Conservation (phyloP, 257 asterid species). For the Eucommia ulmoides region DNA sequence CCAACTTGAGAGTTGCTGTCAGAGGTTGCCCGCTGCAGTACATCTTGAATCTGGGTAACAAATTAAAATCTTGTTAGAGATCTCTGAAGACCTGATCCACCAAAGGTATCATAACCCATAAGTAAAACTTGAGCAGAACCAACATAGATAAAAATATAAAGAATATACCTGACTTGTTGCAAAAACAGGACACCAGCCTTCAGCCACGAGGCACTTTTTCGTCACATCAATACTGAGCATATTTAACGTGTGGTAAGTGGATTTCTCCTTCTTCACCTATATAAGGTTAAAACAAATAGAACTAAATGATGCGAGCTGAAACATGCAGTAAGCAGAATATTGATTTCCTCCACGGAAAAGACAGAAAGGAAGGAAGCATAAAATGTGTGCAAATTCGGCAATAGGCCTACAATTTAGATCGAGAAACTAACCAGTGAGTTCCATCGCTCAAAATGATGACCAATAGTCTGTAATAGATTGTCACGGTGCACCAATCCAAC, state of each 20-base stretch:
- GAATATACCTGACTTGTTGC: constrained; percentile 38
- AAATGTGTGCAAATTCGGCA: no score
- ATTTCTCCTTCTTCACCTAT: constrained; percentile 48
- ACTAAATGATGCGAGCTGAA: constrained; percentile 4
- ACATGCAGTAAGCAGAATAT: background rate
- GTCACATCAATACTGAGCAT: constrained; percentile 57
- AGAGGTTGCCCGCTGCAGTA: constrained; percentile 31
- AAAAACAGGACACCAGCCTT: constrained; percentile 68
- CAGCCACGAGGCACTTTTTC: constrained; percentile 54
- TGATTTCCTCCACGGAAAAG: background rate
- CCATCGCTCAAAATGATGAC: constrained; percentile 46
- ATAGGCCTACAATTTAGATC: background rate
- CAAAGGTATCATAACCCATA: no score
- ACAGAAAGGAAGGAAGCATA: background rate
- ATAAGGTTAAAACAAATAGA: constrained; percentile 7
- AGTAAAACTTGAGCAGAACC: no score
- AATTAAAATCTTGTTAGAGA: constrained; percentile 5
- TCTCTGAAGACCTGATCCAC: background rate
- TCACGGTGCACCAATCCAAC: constrained; percentile 31
- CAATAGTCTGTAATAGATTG: constrained; percentile 34
- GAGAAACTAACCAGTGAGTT: constrained; percentile 35
- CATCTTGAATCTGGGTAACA: constrained; percentile 33
- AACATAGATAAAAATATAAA: background rate
- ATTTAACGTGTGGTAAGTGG: constrained; percentile 39
- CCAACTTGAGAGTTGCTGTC: constrained; percentile 49